Conservation (phyloP, 2,329 filamentous ascomycete genomes). For the Chrysoporthe austroafricana region DNA sequence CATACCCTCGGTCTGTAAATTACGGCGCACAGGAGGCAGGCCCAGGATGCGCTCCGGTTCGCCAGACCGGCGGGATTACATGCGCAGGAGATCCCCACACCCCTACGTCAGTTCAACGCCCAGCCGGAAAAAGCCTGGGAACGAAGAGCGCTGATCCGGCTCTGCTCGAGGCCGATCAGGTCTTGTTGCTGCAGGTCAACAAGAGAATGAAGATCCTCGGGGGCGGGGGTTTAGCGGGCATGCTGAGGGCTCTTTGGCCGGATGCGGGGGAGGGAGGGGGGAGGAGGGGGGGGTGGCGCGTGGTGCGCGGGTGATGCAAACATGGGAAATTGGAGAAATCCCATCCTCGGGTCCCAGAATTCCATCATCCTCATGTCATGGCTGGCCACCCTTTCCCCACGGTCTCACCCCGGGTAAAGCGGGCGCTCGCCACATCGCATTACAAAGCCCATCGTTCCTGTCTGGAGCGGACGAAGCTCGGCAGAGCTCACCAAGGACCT, state of each 20-base stretch:
- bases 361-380: background rate
- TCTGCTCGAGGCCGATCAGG: background rate
- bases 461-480: no score
- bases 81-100: background rate
- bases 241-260: background rate
- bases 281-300: background rate
- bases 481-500: no score
- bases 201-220: background rate
- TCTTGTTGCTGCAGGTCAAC: background rate
- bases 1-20: no score
- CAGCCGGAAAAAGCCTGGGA: background rate
- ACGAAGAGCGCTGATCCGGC: background rate
- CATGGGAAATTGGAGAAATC: conserved; percentile 7
- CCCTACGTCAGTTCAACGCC: background rate
- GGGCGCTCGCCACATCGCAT: no score
- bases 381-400: background rate
- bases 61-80: no score
- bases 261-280: background rate
- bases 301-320: background rate
- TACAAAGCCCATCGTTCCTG: no score
- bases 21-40: no score
- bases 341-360: conserved; percentile 5
- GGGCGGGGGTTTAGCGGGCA: background rate
- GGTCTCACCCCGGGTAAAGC: no score
- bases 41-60: no score